These are phyloP conservation scores for Phytomonas sp. DNA, from an alignment of 208 protist species.

Conservation along the genomic window DNA sequence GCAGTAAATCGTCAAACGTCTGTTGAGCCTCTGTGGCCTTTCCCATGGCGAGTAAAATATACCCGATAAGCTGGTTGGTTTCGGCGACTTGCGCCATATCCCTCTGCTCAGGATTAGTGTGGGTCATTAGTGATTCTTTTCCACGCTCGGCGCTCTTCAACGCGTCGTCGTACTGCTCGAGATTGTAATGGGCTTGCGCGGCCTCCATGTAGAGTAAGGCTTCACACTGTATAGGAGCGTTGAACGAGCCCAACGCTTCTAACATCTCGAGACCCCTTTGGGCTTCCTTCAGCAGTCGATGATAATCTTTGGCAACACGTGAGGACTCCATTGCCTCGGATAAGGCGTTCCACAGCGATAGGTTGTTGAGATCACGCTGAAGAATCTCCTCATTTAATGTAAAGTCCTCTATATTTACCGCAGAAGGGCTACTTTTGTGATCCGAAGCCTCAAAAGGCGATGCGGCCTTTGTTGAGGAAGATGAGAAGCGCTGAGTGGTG, in stretches of 20 bases:
- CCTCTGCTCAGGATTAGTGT: slow-evolving; percentile 24
- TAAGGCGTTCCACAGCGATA: slow-evolving; percentile 68
- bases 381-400: slow-evolving; percentile 81
- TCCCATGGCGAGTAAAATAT: slow-evolving; percentile 40
- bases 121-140: slow-evolving; percentile 28
- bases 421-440: slow-evolving; percentile 14
- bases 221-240: slow-evolving; percentile 82
- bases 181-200: slow-evolving; percentile 78
- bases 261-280: slow-evolving; percentile 55
- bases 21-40: slow-evolving; percentile 39
- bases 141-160: slow-evolving; percentile 37
- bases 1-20: slow-evolving; percentile 58
- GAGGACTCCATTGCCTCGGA: slow-evolving; percentile 41
- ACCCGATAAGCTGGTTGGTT: slow-evolving; percentile 66
- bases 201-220: slow-evolving; percentile 76
- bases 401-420: slow-evolving; percentile 82
- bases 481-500: neutral
- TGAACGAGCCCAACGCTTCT: slow-evolving; percentile 47
- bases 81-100: slow-evolving; percentile 76
- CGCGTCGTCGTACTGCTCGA: slow-evolving; percentile 42
- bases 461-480: neutral
- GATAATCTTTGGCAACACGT: slow-evolving; percentile 27
- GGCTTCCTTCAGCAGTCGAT: slow-evolving; percentile 34
- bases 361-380: slow-evolving; percentile 54
- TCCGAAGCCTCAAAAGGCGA: neutral